Base-by-base conservation (phyloP, 768 basidiomycete genomes). In the Calvatia gigantea region DNA sequence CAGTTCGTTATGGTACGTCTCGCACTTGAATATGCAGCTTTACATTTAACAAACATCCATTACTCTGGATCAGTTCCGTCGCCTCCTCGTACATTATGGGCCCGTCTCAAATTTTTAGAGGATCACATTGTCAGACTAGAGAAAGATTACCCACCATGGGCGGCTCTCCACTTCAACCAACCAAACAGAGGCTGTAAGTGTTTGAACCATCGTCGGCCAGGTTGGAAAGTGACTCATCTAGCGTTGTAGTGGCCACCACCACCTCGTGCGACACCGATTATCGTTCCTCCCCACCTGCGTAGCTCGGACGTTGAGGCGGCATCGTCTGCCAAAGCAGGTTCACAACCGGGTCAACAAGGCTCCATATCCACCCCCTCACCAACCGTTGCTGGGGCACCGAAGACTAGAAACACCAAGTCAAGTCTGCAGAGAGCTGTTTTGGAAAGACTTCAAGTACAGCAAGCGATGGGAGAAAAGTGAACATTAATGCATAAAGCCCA, bases 161-260 rank as follows among this genome's bases (percentile, higher is more conserved):
- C 90, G 0, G 89, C 90, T 6, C 71, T 92, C n/a, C 90, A 92
- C 64, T 92, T 92, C 66, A 91, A 88, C 54, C 90, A 93, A 64
- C 91, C 91, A 2, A 79, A 83, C 62, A 82, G 91, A 55, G 87
- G 85, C 25, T n/a, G 91, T 92, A 70, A 45, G 87, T 78, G 4
- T 53, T 54, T 53, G 25, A 35, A n/a, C 45, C 33, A 38, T 37
- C 33, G 23, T 25, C 14, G 19, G 31, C 6, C 14, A 9, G 41
- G 27, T 50, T 43, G 32, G 19, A 27, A 51, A 8, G 37, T 43
- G 45, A 27, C 51, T 23, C 17, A 35, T 47, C 8, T 54, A 45
- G 12, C 47, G 9, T 41, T 9, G 12, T 59, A 92, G 90, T 92
- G 91, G 91, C 90, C 91, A 1, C 86, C 89, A 6, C 89, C 90